phyloP scores from a whole-genome alignment of 768 basidiomycete species.

The Trichaptum fuscoviolaceum region DNA sequence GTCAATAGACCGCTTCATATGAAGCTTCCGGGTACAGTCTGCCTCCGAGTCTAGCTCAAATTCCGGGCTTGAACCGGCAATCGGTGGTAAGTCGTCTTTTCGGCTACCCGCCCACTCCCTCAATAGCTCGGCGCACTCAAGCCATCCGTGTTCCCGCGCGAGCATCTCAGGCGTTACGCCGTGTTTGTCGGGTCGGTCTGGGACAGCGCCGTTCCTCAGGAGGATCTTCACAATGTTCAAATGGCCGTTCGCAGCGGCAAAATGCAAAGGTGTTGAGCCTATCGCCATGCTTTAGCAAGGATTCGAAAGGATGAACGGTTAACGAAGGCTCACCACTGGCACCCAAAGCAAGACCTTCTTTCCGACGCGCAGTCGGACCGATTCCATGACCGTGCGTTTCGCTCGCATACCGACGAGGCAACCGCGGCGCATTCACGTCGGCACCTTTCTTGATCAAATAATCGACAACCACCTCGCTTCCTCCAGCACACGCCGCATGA shows the following conservation, averaged over 20 bases:
- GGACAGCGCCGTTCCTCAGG: conserved; percentile 78
- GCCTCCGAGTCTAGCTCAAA: conserved; percentile 11
- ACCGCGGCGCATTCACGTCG: conserved; percentile 96
- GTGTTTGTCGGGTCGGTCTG: conserved; percentile 84
- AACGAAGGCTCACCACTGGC: conserved; percentile 34
- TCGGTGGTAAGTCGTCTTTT: conserved; percentile 46
- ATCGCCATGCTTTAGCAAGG: neutral
- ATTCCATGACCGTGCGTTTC: conserved; percentile 35
- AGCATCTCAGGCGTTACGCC: conserved; percentile 83
- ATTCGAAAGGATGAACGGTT: neutral
- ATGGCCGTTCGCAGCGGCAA: conserved; percentile 95
- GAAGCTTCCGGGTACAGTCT: conserved; percentile 34
- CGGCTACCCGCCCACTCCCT: conserved; percentile 61
- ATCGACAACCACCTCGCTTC: conserved; percentile 81
- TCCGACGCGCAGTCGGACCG: neutral
- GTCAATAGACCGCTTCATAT: conserved; percentile 77
- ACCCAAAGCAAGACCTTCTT: neutral
- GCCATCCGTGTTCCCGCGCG: conserved; percentile 75
- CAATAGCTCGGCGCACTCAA: conserved; percentile 70
- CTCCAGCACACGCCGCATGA: conserved; percentile 91
- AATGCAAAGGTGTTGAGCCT: conserved; percentile 93
- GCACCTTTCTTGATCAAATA: conserved; percentile 90
- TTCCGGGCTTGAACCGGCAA: conserved; percentile 28
- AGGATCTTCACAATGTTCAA: conserved; percentile 70
- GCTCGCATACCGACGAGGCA: conserved; percentile 69